Percentiles rank a stretch among this genome's conserved stretches.
These are phyloP conservation scores for Botrytis fragariae DNA, from an alignment of 2,329 filamentous ascomycete species.

Conservation along the genomic window DNA sequence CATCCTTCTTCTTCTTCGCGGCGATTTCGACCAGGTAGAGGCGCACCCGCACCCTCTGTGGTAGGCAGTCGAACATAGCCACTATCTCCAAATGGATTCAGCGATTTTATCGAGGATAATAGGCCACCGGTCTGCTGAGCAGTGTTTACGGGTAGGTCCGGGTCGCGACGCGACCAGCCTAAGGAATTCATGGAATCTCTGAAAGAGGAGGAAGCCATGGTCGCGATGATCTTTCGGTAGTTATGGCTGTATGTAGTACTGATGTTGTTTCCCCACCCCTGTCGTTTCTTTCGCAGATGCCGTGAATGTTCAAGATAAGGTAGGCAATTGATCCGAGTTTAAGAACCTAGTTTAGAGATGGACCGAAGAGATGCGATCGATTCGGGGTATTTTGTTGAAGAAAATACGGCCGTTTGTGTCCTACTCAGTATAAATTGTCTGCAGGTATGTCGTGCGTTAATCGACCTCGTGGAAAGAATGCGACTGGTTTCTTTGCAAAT, in stretches of 20 bases:
- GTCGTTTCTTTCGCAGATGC: constrained; percentile 1
- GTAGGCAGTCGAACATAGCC: constrained; percentile 91
- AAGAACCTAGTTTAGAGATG: constrained; percentile 22
- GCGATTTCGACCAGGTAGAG: constrained; percentile 77
- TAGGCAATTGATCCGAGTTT: constrained; percentile 13
- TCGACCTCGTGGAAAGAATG: constrained; percentile 32
- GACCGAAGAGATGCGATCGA: constrained; percentile 23
- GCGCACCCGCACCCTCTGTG: constrained; percentile 76
- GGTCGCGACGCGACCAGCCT: constrained; percentile 85
- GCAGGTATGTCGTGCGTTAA: constrained; percentile 38
- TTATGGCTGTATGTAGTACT: constrained; percentile 21
- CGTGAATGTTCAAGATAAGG: constrained; percentile 18
- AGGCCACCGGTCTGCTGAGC: constrained; percentile 65
- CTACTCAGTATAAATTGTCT: constrained; percentile 24
- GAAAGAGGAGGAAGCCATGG: constrained; percentile 80
- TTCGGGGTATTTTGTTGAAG: constrained; percentile 16
- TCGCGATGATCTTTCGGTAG: constrained; percentile 42
- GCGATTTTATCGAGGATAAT: constrained; percentile 74
- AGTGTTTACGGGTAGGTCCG: constrained; percentile 73
- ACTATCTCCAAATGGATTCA: constrained; percentile 83
- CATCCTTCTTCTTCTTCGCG: constrained; percentile 94
- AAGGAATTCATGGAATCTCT: constrained; percentile 92
- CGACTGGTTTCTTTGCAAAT: constrained; percentile 29
- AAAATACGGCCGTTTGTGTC: constrained; percentile 21
- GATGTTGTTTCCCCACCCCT: constrained; percentile 22